Evolutionary conservation across 495 filamentous ascomycete genomes (phyloP), one percentile per base, ranked within the genome.

Genomic region (Aspergillus sclerotiicarbonarius): DNA sequence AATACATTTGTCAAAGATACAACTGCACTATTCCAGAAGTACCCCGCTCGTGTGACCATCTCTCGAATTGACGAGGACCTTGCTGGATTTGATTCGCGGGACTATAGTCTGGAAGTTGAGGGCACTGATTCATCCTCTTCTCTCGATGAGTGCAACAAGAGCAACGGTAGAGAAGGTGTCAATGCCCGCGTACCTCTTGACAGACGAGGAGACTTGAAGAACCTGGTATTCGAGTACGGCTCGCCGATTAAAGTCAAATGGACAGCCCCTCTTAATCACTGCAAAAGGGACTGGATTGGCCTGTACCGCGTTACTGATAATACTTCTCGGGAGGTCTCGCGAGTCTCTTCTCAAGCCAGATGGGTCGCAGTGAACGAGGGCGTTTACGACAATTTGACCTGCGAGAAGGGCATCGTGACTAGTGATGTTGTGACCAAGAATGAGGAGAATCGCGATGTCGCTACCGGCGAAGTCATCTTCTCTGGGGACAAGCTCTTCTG

Each of bases 241-340:
- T 82, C 92, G 10, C 91, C 93, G 12, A 90, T 98, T 72, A 89
- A 83, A 62, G 90, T 98, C 61, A 87, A 84, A 64, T 98, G 94
- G 94, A 91, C 85, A 16, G 95, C 94, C 0, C 94, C 94, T 1
- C 79, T 87, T 52, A 92, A 92, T 65, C 94, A 98, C 74, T 88
- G 86, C 77, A 94, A 89, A 67, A 90, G 87, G 61, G 94, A 98
- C 71, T 98, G 94, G 94, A 84, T 98, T 51, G 93, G 92, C 18
- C 77, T 98, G 7, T 98, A 97, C 76, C 89, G 88, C 77, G 88
- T 98, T 19, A 91, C 89, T 4, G 95, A 98, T 70, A 98, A 97
- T 67, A 83, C 85, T 5, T 92, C 88, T 20, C 83, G 94, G 43
- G 90, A 96, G 45, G 75, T 87, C 21, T 94, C 93, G 21, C 83